Conservation (phyloP, 305 asterid species). For the Fraxinus sp. region DNA sequence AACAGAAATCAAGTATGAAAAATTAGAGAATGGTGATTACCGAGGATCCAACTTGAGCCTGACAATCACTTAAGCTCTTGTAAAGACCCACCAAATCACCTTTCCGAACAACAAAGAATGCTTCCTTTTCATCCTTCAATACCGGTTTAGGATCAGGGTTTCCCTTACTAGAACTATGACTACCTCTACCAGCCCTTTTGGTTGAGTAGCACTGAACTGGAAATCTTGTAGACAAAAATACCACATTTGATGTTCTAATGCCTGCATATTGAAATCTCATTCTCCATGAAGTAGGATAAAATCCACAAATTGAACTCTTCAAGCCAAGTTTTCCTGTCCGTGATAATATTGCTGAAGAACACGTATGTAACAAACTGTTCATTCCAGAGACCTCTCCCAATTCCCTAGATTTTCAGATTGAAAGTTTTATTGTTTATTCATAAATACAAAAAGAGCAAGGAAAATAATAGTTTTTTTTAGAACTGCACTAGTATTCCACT, state of each 20-base stretch:
- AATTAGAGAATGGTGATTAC: conserved; percentile 40
- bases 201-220: conserved; percentile 52
- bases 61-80: conserved; percentile 93
- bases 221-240: conserved; percentile 35
- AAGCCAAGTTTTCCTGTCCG: conserved; percentile 36
- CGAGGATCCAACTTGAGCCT: conserved; percentile 95
- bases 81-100: conserved; percentile 88
- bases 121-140: conserved; percentile 87
- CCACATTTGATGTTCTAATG: conserved; percentile 39
- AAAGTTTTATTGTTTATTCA: not conserved
- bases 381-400: conserved; percentile 49
- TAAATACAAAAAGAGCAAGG: conserved; percentile 4
- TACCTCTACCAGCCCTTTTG: conserved; percentile 41
- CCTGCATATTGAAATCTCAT: conserved; percentile 36
- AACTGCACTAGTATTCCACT: not conserved
- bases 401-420: conserved; percentile 36
- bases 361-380: conserved; percentile 68
- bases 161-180: conserved; percentile 36
- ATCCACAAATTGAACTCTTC: conserved; percentile 33
- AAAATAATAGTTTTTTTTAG: not conserved
- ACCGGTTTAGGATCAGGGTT: conserved; percentile 36
- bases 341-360: conserved; percentile 44
- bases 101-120: conserved; percentile 92
- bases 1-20: conserved; percentile 5
- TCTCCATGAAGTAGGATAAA: conserved; percentile 41